phyloP scores from a whole-genome alignment of 1,139 yeast genomes.

The Pichia sp. region DNA sequence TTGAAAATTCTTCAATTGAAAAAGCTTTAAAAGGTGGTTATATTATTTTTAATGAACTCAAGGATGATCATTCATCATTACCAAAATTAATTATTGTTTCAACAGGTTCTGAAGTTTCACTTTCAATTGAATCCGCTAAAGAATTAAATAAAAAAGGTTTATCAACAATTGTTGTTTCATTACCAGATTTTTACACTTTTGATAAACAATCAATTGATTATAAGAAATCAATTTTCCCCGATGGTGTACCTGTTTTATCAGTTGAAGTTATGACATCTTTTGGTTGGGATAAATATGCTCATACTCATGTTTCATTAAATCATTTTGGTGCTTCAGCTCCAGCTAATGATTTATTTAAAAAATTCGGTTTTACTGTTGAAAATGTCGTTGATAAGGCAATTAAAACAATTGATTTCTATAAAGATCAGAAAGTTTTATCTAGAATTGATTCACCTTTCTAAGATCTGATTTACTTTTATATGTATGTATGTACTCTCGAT shows the following conservation, averaged over 20 bases:
- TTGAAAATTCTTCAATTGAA: conserved; percentile 88
- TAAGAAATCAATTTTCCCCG: conserved; percentile 83
- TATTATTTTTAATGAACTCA: conserved; percentile 48
- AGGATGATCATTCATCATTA: conserved; percentile 27
- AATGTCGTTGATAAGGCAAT: conserved; percentile 84
- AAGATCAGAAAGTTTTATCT: conserved; percentile 63
- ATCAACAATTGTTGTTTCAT: conserved; percentile 76
- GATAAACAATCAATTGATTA: conserved; percentile 77
- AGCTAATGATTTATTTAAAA: conserved; percentile 73
- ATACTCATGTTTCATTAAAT: conserved; percentile 93
- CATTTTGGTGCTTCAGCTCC: conserved; percentile 98
- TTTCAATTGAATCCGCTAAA: conserved; percentile 78
- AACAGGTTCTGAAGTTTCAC: conserved; percentile 92
- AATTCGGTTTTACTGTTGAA: conserved; percentile 87
- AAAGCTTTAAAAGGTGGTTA: conserved; percentile 96
- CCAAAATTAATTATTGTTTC: conserved; percentile 80
- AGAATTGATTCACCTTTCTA: conserved; percentile 79
- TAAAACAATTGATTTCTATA: conserved; percentile 75
- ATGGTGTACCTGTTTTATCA: conserved; percentile 87
- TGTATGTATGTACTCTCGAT: not conserved
- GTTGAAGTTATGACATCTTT: conserved; percentile 89
- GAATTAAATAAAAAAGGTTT: conserved; percentile 52
- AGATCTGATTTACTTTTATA: not conserved
- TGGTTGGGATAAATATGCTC: conserved; percentile 95
- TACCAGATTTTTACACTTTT: conserved; percentile 91